Evolutionary conservation across 352 stramenopile genomes (phyloP).

Genomic region (Phytophthora sp.): DNA sequence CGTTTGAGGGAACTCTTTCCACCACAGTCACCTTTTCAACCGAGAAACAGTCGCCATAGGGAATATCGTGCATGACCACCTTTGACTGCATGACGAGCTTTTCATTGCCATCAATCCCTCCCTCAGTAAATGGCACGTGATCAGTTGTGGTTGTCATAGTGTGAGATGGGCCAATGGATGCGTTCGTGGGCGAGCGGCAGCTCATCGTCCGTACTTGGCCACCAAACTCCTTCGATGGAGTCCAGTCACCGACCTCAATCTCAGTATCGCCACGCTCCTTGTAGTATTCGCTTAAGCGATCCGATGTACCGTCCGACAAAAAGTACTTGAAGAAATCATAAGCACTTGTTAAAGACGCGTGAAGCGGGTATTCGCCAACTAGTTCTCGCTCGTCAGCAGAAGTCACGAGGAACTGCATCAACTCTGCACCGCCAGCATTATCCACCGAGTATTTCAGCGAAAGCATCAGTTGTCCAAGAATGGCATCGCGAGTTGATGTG

Average conservation of each 20-base stretch:
- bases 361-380: constrained; percentile 72
- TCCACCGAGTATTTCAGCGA: constrained; percentile 75
- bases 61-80: constrained; percentile 82
- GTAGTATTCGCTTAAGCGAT: constrained; percentile 65
- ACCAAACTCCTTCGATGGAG: constrained; percentile 65
- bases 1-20: constrained; percentile 48
- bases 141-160: constrained; percentile 87
- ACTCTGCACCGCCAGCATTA: constrained; percentile 46
- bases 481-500: constrained; percentile 64
- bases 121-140: constrained; percentile 58
- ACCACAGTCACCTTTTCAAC: constrained; percentile 75
- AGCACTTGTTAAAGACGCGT: constrained; percentile 52
- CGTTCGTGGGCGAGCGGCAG: constrained; percentile 80
- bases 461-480: constrained; percentile 74
- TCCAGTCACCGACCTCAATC: constrained; percentile 74
- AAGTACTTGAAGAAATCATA: constrained; percentile 75
- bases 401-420: constrained; percentile 74
- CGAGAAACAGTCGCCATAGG: constrained; percentile 86
- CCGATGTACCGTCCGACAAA: constrained; percentile 55
- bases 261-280: constrained; percentile 80
- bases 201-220: constrained; percentile 69
- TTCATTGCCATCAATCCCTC: constrained; percentile 43
- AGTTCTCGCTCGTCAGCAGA: constrained; percentile 69
- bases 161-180: constrained; percentile 78
- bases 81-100: constrained; percentile 69